Evolutionary conservation across 2,329 filamentous ascomycete genomes (phyloP).

Genomic region (Clonostachys solani): DNA sequence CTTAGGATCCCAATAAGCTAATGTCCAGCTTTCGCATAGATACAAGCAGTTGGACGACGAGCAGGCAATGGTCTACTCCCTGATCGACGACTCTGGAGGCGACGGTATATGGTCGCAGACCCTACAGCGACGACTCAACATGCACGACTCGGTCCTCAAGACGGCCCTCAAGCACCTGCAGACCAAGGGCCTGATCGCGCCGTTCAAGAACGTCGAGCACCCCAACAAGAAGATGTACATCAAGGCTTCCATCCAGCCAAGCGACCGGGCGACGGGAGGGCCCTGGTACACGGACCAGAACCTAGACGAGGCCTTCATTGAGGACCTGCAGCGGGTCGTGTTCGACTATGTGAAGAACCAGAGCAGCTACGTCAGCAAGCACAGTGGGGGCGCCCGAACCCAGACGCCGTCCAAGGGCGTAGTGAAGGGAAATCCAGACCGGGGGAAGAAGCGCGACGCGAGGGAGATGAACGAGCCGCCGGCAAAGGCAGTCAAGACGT

Average conservation of each 20-base stretch:
- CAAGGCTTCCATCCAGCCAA: constrained; percentile 77
- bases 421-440: constrained; percentile 40
- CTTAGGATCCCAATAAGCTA: too few species aligned
- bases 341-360: constrained; percentile 68
- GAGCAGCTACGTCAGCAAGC: constrained; percentile 60
- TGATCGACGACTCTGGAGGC: constrained; percentile 80
- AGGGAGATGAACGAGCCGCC: constrained; percentile 24
- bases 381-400: constrained; percentile 17
- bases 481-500: constrained; percentile 17
- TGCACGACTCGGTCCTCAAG: constrained; percentile 80
- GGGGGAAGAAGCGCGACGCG: constrained; percentile 48
- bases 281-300: constrained; percentile 93
- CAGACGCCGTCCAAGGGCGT: constrained; percentile 52
- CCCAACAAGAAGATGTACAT: constrained; percentile 96
- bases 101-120: constrained; percentile 90
- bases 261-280: constrained; percentile 86
- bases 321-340: constrained; percentile 67
- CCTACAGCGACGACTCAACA: constrained; percentile 73
- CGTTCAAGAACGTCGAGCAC: constrained; percentile 88
- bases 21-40: too few species aligned
- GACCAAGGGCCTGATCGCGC: constrained; percentile 75
- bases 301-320: constrained; percentile 84
- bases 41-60: constrained; percentile 54
- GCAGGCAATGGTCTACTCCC: constrained; percentile 76
- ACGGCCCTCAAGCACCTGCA: constrained; percentile 82